Base-by-base conservation (phyloP, 2,329 filamentous ascomycete species). In the Calonectria pseudoreteaudii region DNA sequence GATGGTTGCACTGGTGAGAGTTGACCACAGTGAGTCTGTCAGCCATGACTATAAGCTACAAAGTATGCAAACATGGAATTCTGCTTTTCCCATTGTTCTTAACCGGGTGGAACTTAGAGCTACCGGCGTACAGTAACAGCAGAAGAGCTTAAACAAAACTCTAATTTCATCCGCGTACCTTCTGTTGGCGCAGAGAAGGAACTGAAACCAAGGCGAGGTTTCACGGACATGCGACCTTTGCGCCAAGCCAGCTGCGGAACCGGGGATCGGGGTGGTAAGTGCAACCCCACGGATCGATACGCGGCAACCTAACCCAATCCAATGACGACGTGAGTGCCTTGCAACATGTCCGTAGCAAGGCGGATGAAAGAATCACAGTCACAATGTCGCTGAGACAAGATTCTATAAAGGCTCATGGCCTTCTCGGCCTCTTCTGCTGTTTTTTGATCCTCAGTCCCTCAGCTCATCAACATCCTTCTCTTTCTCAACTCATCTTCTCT, bases 401-500 rank as follows among this genome's bases (percentile, higher is more conserved):
- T 41, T 66, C 50, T 80, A 80, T 78, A 79, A 74, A 79, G 64
- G 52, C 50, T 44, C 7, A 16, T 11, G 16, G 34, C 14, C 67
- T 60, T 64, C 67, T 71, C 41, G 14, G 26, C 38, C 3, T 18
- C 50, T 30, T 10, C 38, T 34, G 5, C 11, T 18, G 9, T 53
- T 75, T 66, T 66, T 60, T 31, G 26, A 68, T 75, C 49, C 44
- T 26, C 56, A 62, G 56, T 62, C 70, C 41, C 49, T 74, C 76
- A 74, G 56, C 56, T 53, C 73, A 79, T 73, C 72, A 75, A 73
- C 72, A 71, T 76, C 70, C 71, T 74, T 62, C 58, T 75, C 23
- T 70, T 68, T 72, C 72, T 60, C 41, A 11, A 38, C 47, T 23
- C 66, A 62, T 38, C 31, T 66, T 70, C 23, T 76, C 79, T 74